These are phyloP conservation scores for Usnea hakonensis DNA, from an alignment of 495 filamentous ascomycete genomes.

Conservation along the genomic window DNA sequence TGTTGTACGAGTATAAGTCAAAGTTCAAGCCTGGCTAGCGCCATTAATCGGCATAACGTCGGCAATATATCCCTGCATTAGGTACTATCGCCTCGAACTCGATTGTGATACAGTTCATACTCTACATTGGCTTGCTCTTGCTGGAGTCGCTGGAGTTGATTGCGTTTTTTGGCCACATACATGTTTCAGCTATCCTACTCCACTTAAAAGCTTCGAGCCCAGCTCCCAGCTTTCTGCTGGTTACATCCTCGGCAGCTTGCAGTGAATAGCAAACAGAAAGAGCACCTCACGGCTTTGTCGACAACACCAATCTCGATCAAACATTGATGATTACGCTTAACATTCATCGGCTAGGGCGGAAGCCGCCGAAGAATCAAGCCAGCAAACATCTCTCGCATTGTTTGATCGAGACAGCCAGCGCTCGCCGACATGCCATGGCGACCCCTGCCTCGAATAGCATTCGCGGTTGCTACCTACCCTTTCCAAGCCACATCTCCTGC, in stretches of 20 bases:
- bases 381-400: neutral
- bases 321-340: conserved; percentile 5
- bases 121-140: conserved; percentile 8
- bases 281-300: neutral
- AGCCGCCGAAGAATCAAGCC: neutral
- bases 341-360: neutral
- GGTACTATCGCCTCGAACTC: neutral
- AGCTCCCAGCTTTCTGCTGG: neutral
- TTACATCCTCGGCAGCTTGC: conserved; percentile 8
- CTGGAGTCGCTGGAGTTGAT: conserved; percentile 11
- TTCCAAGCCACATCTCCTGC: conserved; percentile 79
- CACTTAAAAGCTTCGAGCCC: neutral
- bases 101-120: neutral
- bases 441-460: conserved; percentile 93
- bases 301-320: neutral
- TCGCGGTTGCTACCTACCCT: conserved; percentile 89
- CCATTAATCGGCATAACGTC: no score
- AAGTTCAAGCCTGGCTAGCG: no score
- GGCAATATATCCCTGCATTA: no score
- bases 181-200: neutral
- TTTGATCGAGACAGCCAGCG: neutral
- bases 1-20: no score
- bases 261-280: conserved; percentile 7
- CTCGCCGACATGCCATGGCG: conserved; percentile 76
- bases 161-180: neutral